Evolutionary conservation across 1,139 yeast species (phyloP).

Genomic region (Diutina siamensis): DNA sequence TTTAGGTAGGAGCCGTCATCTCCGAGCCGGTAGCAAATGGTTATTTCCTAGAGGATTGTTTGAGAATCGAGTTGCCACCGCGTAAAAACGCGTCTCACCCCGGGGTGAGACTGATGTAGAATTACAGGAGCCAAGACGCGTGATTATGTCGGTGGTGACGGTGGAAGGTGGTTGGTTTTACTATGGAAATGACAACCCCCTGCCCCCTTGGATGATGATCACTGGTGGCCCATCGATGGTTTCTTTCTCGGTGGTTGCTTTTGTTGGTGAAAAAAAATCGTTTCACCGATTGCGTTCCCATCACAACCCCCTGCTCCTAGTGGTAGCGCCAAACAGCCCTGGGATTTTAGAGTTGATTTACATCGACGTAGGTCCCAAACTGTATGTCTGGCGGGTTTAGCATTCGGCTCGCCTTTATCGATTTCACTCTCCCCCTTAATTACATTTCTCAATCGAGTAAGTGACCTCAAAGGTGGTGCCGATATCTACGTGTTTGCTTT

Average conservation of each 20-base stretch:
- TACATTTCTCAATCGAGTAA: too few species aligned
- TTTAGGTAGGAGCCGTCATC: not conserved
- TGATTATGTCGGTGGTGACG: not conserved
- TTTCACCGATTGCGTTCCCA: not conserved
- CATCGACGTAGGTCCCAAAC: not conserved
- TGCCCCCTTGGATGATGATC: too few species aligned
- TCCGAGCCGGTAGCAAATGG: not conserved
- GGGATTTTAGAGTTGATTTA: too few species aligned
- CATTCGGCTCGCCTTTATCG: too few species aligned
- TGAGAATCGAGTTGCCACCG: conserved; percentile 1
- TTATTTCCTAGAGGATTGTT: conserved; percentile 1
- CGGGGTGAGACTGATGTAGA: not conserved
- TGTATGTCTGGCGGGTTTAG: too few species aligned
- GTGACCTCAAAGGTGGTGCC: too few species aligned
- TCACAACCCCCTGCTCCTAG: not conserved
- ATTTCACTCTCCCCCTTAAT: too few species aligned
- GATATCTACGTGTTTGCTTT: too few species aligned
- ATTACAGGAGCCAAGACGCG: not conserved
- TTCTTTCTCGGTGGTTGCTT: too few species aligned
- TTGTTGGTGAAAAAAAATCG: not conserved
- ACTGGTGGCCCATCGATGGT: not conserved
- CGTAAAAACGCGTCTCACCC: not conserved
- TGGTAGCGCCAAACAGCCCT: too few species aligned
- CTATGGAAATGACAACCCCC: too few species aligned
- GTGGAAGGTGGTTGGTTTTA: too few species aligned